Conservation (phyloP, 2,329 filamentous ascomycete species). For the Coniosporium tulheliwenetii region DNA sequence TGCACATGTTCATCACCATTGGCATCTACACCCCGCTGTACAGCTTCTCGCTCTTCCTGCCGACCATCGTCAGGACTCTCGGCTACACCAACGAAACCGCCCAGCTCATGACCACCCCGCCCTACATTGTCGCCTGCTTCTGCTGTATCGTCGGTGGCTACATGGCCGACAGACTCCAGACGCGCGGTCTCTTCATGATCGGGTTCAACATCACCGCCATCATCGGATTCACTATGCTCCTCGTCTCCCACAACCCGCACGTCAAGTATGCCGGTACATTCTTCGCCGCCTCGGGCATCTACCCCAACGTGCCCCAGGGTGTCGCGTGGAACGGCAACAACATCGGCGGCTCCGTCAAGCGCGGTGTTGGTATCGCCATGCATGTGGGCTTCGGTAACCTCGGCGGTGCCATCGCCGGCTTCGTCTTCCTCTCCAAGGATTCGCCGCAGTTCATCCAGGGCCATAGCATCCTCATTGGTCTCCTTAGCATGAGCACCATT, state of each 20-base stretch:
- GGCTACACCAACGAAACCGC: constrained; percentile 41
- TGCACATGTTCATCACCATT: constrained; percentile 24
- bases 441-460: constrained; percentile 27
- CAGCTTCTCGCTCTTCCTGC: constrained; percentile 28
- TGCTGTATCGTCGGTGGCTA: constrained; percentile 6
- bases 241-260: constrained; percentile 13
- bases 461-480: constrained; percentile 29
- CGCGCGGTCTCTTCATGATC: constrained; percentile 7
- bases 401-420: constrained; percentile 32
- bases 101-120: constrained; percentile 23
- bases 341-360: constrained; percentile 38
- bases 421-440: constrained; percentile 31
- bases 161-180: constrained; percentile 4
- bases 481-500: constrained; percentile 30
- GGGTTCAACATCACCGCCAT: constrained; percentile 11
- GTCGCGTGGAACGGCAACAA: constrained; percentile 46
- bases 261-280: constrained; percentile 25
- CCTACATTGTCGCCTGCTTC: constrained; percentile 15
- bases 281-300: constrained; percentile 28
- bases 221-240: constrained; percentile 24
- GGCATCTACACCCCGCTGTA: constrained; percentile 25
- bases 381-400: constrained; percentile 36
- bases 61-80: constrained; percentile 51
- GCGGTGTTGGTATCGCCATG: constrained; percentile 40
- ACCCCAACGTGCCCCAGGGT: constrained; percentile 39